Percentiles rank a stretch among this genome's conserved stretches.
Evolutionary conservation across 2,329 filamentous ascomycete species (phyloP).

Genomic region (Sclerotinia trifoliorum): DNA sequence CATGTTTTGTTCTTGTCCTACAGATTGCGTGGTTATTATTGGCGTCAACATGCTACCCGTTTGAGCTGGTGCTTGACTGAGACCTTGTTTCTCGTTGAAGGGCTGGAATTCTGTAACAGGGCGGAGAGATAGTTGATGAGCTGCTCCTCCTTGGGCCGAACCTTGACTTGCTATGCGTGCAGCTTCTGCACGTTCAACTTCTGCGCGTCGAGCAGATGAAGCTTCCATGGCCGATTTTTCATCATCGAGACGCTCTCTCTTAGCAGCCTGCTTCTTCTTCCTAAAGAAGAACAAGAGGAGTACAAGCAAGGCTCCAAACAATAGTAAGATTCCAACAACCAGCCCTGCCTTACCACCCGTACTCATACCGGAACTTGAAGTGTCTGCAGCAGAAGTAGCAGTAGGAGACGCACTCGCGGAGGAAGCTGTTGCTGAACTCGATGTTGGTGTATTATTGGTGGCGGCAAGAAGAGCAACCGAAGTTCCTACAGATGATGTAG

Average conservation of each 20-base stretch:
- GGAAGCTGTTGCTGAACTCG: constrained; percentile 13
- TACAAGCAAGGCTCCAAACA: constrained; percentile 64
- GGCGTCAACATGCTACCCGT: constrained; percentile 3
- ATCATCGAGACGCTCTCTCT: constrained; percentile 54
- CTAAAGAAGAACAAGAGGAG: constrained; percentile 70
- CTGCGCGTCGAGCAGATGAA: constrained; percentile 28
- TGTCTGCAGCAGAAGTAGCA: constrained; percentile 22
- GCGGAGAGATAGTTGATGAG: constrained; percentile 79
- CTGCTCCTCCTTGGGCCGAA: constrained; percentile 35
- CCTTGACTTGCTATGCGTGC: constrained; percentile 14
- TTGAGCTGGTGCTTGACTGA: background rate
- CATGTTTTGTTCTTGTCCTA: constrained; percentile 48
- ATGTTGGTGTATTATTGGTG: constrained; percentile 1
- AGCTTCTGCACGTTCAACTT: constrained; percentile 33
- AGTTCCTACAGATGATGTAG: constrained; percentile 26
- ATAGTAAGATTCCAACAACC: constrained; percentile 75
- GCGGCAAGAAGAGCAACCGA: constrained; percentile 26
- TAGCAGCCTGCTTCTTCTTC: constrained; percentile 65
- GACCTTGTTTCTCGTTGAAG: constrained; percentile 46
- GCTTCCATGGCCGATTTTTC: constrained; percentile 53
- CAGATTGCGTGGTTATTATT: constrained; percentile 9
- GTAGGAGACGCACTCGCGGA: constrained; percentile 24
- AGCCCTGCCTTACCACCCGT: constrained; percentile 69
- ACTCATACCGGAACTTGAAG: constrained; percentile 35
- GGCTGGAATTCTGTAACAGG: constrained; percentile 83